Percentiles rank a stretch among this genome's conserved stretches.
Evolutionary conservation across 2,329 filamentous ascomycete species (phyloP).

Genomic region (Mycosphaerelloides madeirae): DNA sequence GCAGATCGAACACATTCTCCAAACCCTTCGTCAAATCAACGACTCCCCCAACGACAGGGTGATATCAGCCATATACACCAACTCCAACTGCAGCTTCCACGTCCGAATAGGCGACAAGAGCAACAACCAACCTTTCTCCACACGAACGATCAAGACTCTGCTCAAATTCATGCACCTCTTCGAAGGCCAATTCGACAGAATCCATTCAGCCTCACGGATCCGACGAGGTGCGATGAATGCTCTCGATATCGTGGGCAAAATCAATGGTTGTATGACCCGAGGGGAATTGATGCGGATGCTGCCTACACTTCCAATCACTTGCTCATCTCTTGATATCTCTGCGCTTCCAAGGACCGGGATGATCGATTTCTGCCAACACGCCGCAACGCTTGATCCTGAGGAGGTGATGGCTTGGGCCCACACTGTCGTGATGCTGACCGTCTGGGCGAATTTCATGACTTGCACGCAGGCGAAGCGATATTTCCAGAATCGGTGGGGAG

Average conservation of each 20-base stretch:
- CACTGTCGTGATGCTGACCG: background rate
- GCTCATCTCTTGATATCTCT: background rate
- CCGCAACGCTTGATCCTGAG: background rate
- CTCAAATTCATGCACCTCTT: background rate
- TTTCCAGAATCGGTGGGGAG: background rate
- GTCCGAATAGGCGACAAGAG: background rate
- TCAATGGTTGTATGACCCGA: background rate
- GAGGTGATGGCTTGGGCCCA: conserved; percentile 1
- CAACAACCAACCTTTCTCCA: background rate
- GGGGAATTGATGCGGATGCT: background rate
- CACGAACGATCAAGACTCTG: background rate
- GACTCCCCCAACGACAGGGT: background rate
- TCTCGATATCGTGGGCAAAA: background rate
- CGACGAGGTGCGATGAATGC: background rate
- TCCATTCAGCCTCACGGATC: background rate
- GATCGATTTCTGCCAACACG: conserved; percentile 1
- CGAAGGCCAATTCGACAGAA: conserved; percentile 1
- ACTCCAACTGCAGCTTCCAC: background rate
- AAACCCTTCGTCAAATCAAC: background rate
- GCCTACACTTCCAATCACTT: background rate
- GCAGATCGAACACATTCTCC: background rate
- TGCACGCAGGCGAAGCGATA: background rate
- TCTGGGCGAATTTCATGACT: background rate
- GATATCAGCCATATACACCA: background rate
- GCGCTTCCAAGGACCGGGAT: background rate